Conservation (phyloP, 2,329 filamentous ascomycete genomes). For the Microcyclospora pomicola region DNA sequence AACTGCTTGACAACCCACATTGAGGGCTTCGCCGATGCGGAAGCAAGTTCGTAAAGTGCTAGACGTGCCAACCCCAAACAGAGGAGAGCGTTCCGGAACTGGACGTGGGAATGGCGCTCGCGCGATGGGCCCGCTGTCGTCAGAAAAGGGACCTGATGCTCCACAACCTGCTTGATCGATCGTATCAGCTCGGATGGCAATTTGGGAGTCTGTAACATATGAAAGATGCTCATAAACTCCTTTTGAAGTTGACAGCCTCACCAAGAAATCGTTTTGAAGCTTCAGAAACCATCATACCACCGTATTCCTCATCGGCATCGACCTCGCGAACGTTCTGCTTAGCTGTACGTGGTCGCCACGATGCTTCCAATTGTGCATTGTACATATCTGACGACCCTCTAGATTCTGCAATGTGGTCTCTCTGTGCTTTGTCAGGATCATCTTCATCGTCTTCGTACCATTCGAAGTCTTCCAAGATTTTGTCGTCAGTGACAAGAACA, state of each 20-base stretch:
- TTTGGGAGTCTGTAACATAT: too few species aligned
- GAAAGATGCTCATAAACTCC: too few species aligned
- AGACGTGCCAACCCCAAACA: constrained; percentile 38
- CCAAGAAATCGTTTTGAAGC: constrained; percentile 14
- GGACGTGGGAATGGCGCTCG: constrained; percentile 38
- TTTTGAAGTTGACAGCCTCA: constrained; percentile 2
- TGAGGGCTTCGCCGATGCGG: constrained; percentile 46
- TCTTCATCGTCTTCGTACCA: constrained; percentile 6
- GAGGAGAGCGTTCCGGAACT: constrained; percentile 38
- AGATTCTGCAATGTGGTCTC: constrained; percentile 6
- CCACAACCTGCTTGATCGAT: too few species aligned
- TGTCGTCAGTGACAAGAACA: neutral
- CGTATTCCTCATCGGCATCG: constrained; percentile 18
- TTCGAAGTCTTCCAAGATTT: neutral
- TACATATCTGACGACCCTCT: constrained; percentile 1
- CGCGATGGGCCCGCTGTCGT: constrained; percentile 31
- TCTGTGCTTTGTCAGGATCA: constrained; percentile 7
- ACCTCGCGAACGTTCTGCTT: constrained; percentile 19
- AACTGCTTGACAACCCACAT: constrained; percentile 31
- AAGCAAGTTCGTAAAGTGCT: constrained; percentile 47
- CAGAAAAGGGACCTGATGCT: neutral
- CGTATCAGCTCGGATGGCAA: too few species aligned
- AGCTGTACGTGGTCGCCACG: constrained; percentile 8
- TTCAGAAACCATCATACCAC: constrained; percentile 15
- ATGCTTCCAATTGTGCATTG: constrained; percentile 3